Evolutionary conservation across 192 early-diverging fungal genomes (phyloP).

Genomic region (Rhizophagus clarus): DNA sequence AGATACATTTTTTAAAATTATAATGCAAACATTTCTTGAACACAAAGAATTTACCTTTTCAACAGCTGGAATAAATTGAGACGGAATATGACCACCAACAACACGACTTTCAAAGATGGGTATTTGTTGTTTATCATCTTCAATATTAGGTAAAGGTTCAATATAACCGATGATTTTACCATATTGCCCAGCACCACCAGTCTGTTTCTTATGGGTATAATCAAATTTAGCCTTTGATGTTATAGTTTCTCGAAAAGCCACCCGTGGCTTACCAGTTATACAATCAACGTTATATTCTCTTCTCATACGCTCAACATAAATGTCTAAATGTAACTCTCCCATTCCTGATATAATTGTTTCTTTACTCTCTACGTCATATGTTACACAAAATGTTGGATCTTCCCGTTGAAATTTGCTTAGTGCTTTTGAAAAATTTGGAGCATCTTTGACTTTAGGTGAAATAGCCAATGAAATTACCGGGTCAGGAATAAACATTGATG

Average conservation of each 20-base stretch:
- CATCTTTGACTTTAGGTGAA: constrained; percentile 88
- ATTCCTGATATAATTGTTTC: constrained; percentile 89
- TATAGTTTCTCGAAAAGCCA: constrained; percentile 97
- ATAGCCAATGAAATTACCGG: constrained; percentile 96
- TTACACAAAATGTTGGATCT: constrained; percentile 85
- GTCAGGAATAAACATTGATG: constrained; percentile 97
- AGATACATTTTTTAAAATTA: neutral
- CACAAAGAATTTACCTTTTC: constrained; percentile 63
- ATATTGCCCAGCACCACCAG: constrained; percentile 95
- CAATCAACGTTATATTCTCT: constrained; percentile 97
- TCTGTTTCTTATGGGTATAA: constrained; percentile 99
- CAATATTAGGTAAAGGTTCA: constrained; percentile 73
- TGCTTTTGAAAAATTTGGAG: constrained; percentile 76
- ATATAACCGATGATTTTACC: constrained; percentile 89
- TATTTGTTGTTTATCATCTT: constrained; percentile 65
- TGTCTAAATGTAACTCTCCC: constrained; percentile 87
- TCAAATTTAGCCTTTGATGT: constrained; percentile 74
- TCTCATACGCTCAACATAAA: constrained; percentile 98
- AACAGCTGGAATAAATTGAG: constrained; percentile 90
- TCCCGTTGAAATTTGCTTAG: constrained; percentile 82
- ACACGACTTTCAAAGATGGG: constrained; percentile 80
- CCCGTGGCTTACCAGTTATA: constrained; percentile 94
- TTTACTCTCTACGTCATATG: constrained; percentile 78
- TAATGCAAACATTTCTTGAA: neutral
- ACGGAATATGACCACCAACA: constrained; percentile 92